Evolutionary conservation across 257 asterid species (phyloP), one percentile per base, ranked within the genome.

Genomic region (Nicotiana benthamiana): DNA sequence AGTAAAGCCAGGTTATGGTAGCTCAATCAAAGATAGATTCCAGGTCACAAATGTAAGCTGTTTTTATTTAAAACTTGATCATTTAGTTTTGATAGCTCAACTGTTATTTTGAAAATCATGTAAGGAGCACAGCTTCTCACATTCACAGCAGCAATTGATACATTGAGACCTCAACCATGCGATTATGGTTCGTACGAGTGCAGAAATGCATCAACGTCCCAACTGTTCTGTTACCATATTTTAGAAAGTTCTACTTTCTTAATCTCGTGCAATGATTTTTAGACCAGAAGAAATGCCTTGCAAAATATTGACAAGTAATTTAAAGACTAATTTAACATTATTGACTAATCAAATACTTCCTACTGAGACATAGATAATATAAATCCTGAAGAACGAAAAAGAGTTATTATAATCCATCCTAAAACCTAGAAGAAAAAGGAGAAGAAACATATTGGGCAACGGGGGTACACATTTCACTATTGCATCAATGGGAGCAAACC

Each of bases 401-500:
- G 28, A 27, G 28, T 27, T 27, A 27, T 27, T 27, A 27, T 27
- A 27, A 27, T 27, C 28, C 28, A 27, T 27, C 28, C 1, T 27
- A 27, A 27, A 27, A 27, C 28, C 28, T 27, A 27, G 28, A 27
- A 27, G 28, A 27, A 27, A 27, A 27, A 27, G 28, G 28, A 27
- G 28, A 27, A 27, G 28, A 27, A 27, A 27, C 28, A 27, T 27
- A 92, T 75, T 92, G 0, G 97, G 96, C 3, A 85, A 72, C 12
- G 91, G 92, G 6, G 97, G 94, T 16, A 86, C 92, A 1, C 91
- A 96, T 48, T 91, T 88, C 86, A 88, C 93, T 6, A 83, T 91
- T 4, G 97, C 88, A 32, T 82, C 96, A 12, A 89, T 92, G 92
- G 97, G 97, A 17, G 97, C 97, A 0, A 88, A 91, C 28, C 97